Evolutionary conservation across 768 basidiomycete genomes (phyloP).

Genomic region (Termitomyces sp.): DNA sequence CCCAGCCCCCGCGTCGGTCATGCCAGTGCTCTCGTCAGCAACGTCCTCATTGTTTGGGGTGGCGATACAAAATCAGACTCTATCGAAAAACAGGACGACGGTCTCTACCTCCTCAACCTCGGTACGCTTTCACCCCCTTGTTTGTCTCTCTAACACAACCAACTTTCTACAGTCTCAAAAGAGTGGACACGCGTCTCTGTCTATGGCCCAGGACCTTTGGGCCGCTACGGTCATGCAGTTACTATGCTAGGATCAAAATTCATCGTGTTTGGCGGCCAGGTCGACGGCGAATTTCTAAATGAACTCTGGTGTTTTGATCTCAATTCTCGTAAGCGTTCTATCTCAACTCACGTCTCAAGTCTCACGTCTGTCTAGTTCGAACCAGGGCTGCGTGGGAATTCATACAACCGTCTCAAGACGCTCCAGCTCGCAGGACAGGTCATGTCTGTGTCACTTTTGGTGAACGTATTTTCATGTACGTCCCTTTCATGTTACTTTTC

Average conservation of each 20-base stretch:
- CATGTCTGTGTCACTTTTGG: slow-evolving; percentile 83
- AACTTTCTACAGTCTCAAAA: slow-evolving; percentile 58
- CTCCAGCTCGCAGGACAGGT: slow-evolving; percentile 83
- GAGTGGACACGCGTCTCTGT: slow-evolving; percentile 93
- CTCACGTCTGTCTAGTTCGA: slow-evolving; percentile 51
- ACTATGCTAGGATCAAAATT: slow-evolving; percentile 89
- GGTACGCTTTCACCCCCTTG: slow-evolving; percentile 46
- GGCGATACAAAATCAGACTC: slow-evolving; percentile 89
- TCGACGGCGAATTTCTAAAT: slow-evolving; percentile 89
- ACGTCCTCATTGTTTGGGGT: slow-evolving; percentile 96
- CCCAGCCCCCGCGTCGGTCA: slow-evolving; percentile 94
- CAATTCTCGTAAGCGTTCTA: slow-evolving; percentile 68
- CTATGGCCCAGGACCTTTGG: slow-evolving; percentile 71
- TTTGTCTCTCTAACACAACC: not conserved
- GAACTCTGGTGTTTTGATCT: slow-evolving; percentile 97
- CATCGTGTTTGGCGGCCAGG: slow-evolving; percentile 95
- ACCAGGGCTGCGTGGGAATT: slow-evolving; percentile 82
- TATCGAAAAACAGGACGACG: slow-evolving; percentile 85
- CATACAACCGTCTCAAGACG: slow-evolving; percentile 57
- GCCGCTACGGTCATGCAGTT: slow-evolving; percentile 94
- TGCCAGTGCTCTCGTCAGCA: slow-evolving; percentile 92
- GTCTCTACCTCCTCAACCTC: slow-evolving; percentile 89
- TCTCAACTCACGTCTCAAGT: not conserved
- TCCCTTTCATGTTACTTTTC: slow-evolving; percentile 10
- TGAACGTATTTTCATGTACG: slow-evolving; percentile 82